Evolutionary conservation across 352 stramenopile genomes (phyloP).

Genomic region (Aphanomyces stellatus): DNA sequence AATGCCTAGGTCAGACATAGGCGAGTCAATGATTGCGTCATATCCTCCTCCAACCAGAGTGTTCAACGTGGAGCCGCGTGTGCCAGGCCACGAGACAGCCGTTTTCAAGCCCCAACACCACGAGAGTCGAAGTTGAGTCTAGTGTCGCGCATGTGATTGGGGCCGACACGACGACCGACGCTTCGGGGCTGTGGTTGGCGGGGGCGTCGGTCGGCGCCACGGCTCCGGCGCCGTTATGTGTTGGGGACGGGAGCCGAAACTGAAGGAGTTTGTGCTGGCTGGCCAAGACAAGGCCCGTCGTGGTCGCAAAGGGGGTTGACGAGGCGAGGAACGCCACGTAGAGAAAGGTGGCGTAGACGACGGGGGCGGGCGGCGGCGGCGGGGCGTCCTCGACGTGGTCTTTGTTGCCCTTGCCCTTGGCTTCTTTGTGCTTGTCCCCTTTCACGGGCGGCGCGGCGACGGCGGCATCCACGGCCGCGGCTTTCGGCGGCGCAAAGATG

Average conservation of each 20-base stretch:
- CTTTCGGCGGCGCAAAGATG: neutral
- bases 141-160: conserved; percentile 30
- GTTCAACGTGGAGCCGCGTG: conserved; percentile 34
- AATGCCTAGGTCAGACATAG: too few relatives aligned
- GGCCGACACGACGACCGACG: conserved; percentile 34
- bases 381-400: neutral
- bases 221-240: neutral
- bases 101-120: conserved; percentile 37
- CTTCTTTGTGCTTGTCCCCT: conserved; percentile 3
- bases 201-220: neutral
- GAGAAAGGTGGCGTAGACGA: neutral
- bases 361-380: neutral
- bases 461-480: neutral
- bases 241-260: conserved; percentile 8
- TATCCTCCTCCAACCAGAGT: neutral
- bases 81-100: conserved; percentile 47
- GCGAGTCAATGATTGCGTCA: neutral
- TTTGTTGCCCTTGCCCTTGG: conserved; percentile 5
- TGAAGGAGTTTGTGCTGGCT: conserved; percentile 30
- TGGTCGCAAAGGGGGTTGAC: neutral
- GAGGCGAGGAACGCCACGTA: neutral
- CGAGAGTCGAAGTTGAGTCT: conserved; percentile 40
- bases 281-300: conserved; percentile 26
- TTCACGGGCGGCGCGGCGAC: neutral
- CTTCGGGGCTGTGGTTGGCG: neutral